Base-by-base conservation (phyloP, 2,329 filamentous ascomycete genomes). In the Colletotrichum orchidophilum region DNA sequence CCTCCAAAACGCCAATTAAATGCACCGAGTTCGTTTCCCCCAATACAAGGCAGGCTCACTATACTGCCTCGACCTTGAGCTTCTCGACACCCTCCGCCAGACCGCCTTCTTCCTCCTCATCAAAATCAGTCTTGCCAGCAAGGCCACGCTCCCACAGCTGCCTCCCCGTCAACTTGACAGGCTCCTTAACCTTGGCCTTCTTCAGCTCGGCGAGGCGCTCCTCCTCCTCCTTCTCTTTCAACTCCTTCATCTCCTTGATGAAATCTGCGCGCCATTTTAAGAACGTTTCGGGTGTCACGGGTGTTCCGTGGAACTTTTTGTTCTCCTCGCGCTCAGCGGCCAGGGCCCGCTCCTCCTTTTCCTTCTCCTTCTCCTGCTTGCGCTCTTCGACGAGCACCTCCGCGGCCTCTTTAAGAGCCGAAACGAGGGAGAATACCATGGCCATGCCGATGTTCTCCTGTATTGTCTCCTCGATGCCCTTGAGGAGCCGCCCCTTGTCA, bases 391-490 rank as follows among this genome's bases (percentile, higher is more conserved):
- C 91, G 70, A 99, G 88, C 75, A 91, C 87, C 84, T 99, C 96
- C n/a, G 95, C 96, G 62, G 89, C 87, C 70, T 99, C 96, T 80
- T 98, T 98, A 71, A 99, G 84, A 0, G 93, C 90, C 15, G 93
- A 94, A 64, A 97, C 93, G 27, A 99, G 85, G 0, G 96, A 94
- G 82, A 98, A 99, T 1, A 99, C 85, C 96, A 99, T 99, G 66
- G 95, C 94, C 92, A 98, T 98, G 73, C 96, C 96, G 71, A 98
- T 83, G 76, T 95, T 98, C 81, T 99, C 96, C 80, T 96, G 92
- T 42, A 98, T 93, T 0, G 92, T 93, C 18, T 92, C 90, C 49
- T 90, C 82, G 13, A 98, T 85, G 1, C 89, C 88, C 61, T 91
- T 86, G 18, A 98, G 88, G 15, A 99, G 89, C 63, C 83, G 82